Evolutionary conservation across 108 stramenopile species (phyloP).

Genomic region (Skeletonema potamos): DNA sequence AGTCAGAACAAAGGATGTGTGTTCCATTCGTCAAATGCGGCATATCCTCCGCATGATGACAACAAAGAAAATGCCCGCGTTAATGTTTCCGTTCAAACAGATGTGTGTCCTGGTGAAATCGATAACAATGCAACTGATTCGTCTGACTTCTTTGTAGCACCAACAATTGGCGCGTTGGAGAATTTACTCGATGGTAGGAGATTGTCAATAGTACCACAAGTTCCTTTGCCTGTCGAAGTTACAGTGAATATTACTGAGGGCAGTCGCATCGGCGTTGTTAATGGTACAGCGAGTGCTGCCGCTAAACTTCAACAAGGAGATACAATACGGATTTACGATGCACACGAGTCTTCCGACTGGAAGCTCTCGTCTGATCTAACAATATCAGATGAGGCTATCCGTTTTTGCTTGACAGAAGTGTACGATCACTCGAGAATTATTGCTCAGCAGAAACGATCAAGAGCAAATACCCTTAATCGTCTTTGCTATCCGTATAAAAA

Average conservation of each 20-base stretch:
- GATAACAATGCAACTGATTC: neutral
- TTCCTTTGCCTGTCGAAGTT: slow-evolving; percentile 27
- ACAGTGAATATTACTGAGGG: slow-evolving; percentile 26
- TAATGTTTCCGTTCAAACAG: slow-evolving; percentile 27
- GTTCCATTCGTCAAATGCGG: neutral
- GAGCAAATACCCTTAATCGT: slow-evolving; percentile 21
- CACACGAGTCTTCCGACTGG: slow-evolving; percentile 38
- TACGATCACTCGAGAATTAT: slow-evolving; percentile 37
- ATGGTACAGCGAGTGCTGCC: slow-evolving; percentile 14
- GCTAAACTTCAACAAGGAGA: slow-evolving; percentile 10
- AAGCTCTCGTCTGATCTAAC: neutral
- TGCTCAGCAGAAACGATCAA: slow-evolving; percentile 19
- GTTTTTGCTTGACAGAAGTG: slow-evolving; percentile 2
- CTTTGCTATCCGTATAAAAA: slow-evolving; percentile 31
- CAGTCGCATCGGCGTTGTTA: slow-evolving; percentile 19
- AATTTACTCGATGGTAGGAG: neutral
- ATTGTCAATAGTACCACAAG: neutral
- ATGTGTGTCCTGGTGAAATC: neutral
- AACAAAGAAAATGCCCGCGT: neutral
- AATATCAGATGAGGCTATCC: slow-evolving; percentile 8
- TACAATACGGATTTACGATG: slow-evolving; percentile 26
- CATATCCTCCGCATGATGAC: neutral
- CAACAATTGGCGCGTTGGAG: neutral
- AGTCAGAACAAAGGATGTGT: neutral
- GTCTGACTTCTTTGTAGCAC: neutral